These are phyloP conservation scores for Pythium utonaiense DNA, from an alignment of 352 stramenopile species.

Conservation along the genomic window DNA sequence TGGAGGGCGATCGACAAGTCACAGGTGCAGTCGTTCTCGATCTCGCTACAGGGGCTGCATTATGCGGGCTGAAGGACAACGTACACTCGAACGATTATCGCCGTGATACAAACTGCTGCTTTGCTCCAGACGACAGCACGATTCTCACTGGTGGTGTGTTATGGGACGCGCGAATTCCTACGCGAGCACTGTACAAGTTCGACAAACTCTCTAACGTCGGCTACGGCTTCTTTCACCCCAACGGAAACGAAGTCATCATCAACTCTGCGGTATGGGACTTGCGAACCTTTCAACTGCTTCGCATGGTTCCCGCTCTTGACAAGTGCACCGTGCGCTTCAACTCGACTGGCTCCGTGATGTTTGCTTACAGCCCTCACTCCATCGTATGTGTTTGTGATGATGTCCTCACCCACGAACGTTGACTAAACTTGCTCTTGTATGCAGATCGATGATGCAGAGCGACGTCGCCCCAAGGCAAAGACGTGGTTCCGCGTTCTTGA, in stretches of 20 bases:
- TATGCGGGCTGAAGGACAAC: constrained; percentile 59
- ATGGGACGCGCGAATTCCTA: constrained; percentile 72
- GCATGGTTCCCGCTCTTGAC: constrained; percentile 85
- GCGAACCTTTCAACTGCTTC: constrained; percentile 78
- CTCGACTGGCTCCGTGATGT: constrained; percentile 62
- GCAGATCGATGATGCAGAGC: constrained; percentile 56
- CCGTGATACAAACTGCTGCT: constrained; percentile 76
- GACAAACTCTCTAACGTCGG: constrained; percentile 86
- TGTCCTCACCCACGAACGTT: not conserved
- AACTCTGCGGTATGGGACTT: constrained; percentile 90
- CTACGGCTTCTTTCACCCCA: constrained; percentile 83
- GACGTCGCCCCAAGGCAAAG: constrained; percentile 62
- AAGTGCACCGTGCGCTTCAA: constrained; percentile 81
- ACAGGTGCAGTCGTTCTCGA: constrained; percentile 63
- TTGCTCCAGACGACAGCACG: constrained; percentile 62
- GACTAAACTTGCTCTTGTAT: not conserved
- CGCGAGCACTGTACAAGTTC: constrained; percentile 82
- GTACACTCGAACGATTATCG: constrained; percentile 74
- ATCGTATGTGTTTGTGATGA: constrained; percentile 31
- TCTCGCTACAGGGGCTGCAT: constrained; percentile 54
- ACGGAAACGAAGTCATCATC: constrained; percentile 86
- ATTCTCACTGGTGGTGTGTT: constrained; percentile 82
- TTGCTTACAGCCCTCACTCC: constrained; percentile 77
- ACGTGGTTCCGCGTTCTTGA: constrained; percentile 85
- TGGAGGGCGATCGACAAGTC: constrained; percentile 29